Evolutionary conservation across 2,329 filamentous ascomycete species (phyloP).

Genomic region (Colletotrichum liriopes): DNA sequence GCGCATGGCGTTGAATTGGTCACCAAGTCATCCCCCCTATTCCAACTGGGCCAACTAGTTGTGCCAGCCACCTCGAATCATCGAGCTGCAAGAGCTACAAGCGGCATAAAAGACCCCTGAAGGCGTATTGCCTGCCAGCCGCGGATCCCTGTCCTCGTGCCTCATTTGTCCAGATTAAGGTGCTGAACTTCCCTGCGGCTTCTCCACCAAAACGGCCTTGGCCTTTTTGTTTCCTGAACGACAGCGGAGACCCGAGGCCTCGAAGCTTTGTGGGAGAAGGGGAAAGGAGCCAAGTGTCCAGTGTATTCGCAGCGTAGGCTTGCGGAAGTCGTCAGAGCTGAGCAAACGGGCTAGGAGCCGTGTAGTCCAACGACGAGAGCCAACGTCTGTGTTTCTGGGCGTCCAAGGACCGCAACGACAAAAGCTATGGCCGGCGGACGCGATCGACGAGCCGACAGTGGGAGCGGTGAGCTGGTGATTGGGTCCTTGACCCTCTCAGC

Average conservation of each 20-base stretch:
- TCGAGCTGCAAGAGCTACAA: constrained; percentile 36
- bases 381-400: background rate
- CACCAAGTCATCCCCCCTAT: constrained; percentile 31
- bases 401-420: background rate
- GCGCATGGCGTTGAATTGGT: constrained; percentile 15
- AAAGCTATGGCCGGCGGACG: constrained; percentile 2
- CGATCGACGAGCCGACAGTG: constrained; percentile 10
- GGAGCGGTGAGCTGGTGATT: constrained; percentile 34
- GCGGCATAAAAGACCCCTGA: constrained; percentile 36
- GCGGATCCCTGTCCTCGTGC: constrained; percentile 25
- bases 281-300: background rate
- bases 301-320: background rate
- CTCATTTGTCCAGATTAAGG: constrained; percentile 42
- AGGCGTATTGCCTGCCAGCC: constrained; percentile 36
- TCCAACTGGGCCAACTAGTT: constrained; percentile 15
- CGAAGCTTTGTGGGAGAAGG: background rate
- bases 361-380: background rate
- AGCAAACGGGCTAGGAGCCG: background rate
- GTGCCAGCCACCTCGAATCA: constrained; percentile 30
- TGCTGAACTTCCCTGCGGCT: constrained; percentile 31
- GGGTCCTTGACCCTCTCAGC: constrained; percentile 9
- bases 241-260: constrained; percentile 15
- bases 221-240: constrained; percentile 35
- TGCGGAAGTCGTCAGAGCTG: background rate
- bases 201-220: constrained; percentile 33